phyloP scores from a whole-genome alignment of 2,329 filamentous ascomycete species.

The Ophiosphaerella herpotricha region DNA sequence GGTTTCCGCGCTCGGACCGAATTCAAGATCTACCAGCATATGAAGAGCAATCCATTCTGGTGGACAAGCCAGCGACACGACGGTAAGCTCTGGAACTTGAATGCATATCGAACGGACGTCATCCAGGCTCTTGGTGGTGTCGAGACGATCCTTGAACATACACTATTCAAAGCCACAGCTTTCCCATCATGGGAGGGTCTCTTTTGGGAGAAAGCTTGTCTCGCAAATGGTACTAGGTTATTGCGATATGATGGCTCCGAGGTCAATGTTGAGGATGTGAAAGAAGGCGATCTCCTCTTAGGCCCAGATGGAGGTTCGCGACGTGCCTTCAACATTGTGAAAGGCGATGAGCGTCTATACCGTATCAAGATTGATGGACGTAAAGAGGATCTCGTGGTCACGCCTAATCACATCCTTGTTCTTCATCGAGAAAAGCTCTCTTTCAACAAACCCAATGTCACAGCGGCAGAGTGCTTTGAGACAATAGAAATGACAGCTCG shows the following conservation, averaged over 20 bases:
- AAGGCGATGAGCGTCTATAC: slow-evolving; percentile 54
- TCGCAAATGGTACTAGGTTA: neutral
- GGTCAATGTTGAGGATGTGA: slow-evolving; percentile 55
- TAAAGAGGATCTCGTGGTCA: slow-evolving; percentile 57
- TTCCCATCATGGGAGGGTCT: slow-evolving; percentile 97
- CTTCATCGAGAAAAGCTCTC: slow-evolving; percentile 45
- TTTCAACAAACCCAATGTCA: no score
- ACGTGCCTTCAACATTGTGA: slow-evolving; percentile 53
- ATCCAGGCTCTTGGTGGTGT: slow-evolving; percentile 96
- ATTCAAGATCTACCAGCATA: slow-evolving; percentile 97
- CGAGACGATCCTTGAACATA: slow-evolving; percentile 96
- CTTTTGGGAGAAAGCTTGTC: slow-evolving; percentile 77
- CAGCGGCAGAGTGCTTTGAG: slow-evolving; percentile 31
- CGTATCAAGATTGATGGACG: slow-evolving; percentile 50
- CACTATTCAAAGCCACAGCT: slow-evolving; percentile 93
- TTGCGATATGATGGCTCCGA: slow-evolving; percentile 16
- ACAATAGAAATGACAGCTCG: slow-evolving; percentile 55
- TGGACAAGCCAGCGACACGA: slow-evolving; percentile 98
- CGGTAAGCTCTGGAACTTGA: slow-evolving; percentile 96
- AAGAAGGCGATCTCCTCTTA: slow-evolving; percentile 55
- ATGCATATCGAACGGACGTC: slow-evolving; percentile 93
- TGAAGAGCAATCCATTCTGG: slow-evolving; percentile 99
- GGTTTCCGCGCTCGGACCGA: slow-evolving; percentile 94
- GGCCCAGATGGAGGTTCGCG: slow-evolving; percentile 56
- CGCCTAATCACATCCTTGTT: slow-evolving; percentile 56